phyloP scores from a whole-genome alignment of 768 basidiomycete genomes.

The Mycena galericulata region DNA sequence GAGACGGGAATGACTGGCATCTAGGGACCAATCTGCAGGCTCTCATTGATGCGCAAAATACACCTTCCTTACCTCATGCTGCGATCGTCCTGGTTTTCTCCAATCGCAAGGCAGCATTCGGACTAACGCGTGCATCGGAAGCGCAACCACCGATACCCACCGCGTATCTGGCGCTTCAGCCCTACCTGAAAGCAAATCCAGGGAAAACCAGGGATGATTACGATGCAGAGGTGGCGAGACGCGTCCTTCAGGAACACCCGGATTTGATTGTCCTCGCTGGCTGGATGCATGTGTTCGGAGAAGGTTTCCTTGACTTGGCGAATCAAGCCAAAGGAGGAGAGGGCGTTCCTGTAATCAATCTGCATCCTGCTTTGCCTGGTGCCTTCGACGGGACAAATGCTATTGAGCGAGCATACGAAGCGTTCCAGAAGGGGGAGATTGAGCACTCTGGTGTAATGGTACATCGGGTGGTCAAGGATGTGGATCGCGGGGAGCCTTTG shows the following conservation, averaged over 20 bases:
- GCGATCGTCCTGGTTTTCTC: slow-evolving; percentile 87
- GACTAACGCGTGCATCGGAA: slow-evolving; percentile 81
- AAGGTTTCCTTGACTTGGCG: slow-evolving; percentile 80
- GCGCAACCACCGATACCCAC: slow-evolving; percentile 86
- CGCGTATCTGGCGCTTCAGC: slow-evolving; percentile 84
- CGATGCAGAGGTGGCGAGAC: slow-evolving; percentile 82
- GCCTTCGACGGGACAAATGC: slow-evolving; percentile 97
- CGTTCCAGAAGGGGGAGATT: slow-evolving; percentile 87
- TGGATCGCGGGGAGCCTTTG: slow-evolving; percentile 92
- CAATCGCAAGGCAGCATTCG: slow-evolving; percentile 92
- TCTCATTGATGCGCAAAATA: slow-evolving; percentile 88
- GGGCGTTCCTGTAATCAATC: slow-evolving; percentile 88
- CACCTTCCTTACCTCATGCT: slow-evolving; percentile 77
- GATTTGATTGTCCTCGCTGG: slow-evolving; percentile 96
- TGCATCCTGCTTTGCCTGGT: slow-evolving; percentile 96
- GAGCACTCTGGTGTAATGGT: slow-evolving; percentile 89
- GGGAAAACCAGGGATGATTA: slow-evolving; percentile 86
- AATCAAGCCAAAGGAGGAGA: slow-evolving; percentile 53
- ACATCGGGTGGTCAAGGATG: slow-evolving; percentile 92
- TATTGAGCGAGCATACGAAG: slow-evolving; percentile 89
- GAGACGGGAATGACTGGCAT: slow-evolving; percentile 22
- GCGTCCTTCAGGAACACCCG: slow-evolving; percentile 72
- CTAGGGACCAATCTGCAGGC: slow-evolving; percentile 97
- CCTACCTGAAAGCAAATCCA: slow-evolving; percentile 81
- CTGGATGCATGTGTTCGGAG: slow-evolving; percentile 97